Evolutionary conservation across 202 grass and related monocot species (phyloP).

Genomic region (Dendrocalamus latiflorus): DNA sequence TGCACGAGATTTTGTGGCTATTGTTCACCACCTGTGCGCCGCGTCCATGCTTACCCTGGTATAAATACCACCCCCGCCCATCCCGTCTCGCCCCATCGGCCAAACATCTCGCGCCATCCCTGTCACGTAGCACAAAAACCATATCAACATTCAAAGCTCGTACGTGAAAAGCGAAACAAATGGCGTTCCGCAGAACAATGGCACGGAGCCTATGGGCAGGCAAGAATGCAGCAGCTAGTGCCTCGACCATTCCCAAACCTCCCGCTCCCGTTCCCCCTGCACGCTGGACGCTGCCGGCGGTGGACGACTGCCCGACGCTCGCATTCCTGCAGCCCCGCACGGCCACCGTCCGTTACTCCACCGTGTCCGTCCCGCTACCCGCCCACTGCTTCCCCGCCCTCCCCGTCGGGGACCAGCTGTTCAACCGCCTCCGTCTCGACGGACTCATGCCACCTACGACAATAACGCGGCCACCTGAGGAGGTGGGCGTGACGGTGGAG

Average conservation of each 20-base stretch:
- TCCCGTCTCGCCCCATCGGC: too few relatives aligned
- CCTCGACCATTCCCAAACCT: background rate
- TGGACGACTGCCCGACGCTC: slow-evolving; percentile 41
- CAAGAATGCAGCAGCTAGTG: slow-evolving; percentile 13
- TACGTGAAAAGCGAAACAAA: background rate
- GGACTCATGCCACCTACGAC: slow-evolving; percentile 14
- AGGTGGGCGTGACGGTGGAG: slow-evolving; percentile 31
- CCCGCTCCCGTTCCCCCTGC: background rate
- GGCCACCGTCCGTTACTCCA: slow-evolving; percentile 16
- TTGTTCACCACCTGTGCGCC: background rate
- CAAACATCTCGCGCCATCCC: background rate
- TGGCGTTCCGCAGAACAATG: slow-evolving; percentile 41
- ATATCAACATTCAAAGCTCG: background rate
- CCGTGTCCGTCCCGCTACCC: slow-evolving; percentile 46
- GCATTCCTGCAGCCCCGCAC: slow-evolving; percentile 30
- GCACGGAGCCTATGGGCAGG: slow-evolving; percentile 32
- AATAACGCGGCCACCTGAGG: background rate
- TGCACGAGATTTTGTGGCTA: background rate
- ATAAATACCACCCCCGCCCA: slow-evolving; percentile 25
- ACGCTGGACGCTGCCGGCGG: background rate
- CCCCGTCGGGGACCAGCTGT: slow-evolving; percentile 61
- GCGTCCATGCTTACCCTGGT: background rate
- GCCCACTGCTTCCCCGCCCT: slow-evolving; percentile 67
- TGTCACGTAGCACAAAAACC: slow-evolving; percentile 12
- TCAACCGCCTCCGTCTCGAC: slow-evolving; percentile 49